Base-by-base conservation (phyloP, 2,329 filamentous ascomycete species). In the Domatiomyces catenatus region DNA sequence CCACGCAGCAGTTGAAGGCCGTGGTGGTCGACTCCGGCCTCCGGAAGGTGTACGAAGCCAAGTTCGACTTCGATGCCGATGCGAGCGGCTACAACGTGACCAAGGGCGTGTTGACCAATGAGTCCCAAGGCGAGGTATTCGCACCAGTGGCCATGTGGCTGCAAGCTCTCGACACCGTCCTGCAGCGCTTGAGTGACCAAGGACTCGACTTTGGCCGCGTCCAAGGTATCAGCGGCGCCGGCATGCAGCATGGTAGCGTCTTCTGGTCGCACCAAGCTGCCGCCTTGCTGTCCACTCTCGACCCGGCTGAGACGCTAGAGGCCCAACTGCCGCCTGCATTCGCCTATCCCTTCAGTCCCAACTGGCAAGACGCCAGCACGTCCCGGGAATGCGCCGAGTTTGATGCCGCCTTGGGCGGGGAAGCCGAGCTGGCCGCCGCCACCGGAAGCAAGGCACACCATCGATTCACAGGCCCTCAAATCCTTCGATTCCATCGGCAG, bases 281-380 rank as follows among this genome's bases (percentile, higher is more conserved):
- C 63, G 62, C 67, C 6, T 62, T 83, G 44, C 74, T 96, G 44
- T 69, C 65, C 3, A 69, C 61, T 10, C 69, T 96, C 44, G 74
- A 86, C 57, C 63, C 75, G 2, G 68, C 68, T 18, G 77, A 76
- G 63, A 69, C 75, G 0, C 70, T 96, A 46, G 75, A 84, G 47
- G 80, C 84, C 53, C 88, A 94, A 69, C 71, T 96, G 22, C 69
- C 71, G 8, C 71, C 69, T 2, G 84, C 83, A 0, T 86, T 96
- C 63, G 84, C 88, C 15, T 84, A 93, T 65, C 81, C 84, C 3
- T 89, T 81, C 69, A 88, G 86, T 57, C 92, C 92, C 6, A 98
- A 96, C 66, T 98, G 92, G 92, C 92, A 96, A 69, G 92, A 98
- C 66, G 84, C 89, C 54, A 94, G 88, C 69, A 96, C 92, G 1